Base-by-base conservation (phyloP, 2,329 filamentous ascomycete genomes). In the Cladophialophora immunda region DNA sequence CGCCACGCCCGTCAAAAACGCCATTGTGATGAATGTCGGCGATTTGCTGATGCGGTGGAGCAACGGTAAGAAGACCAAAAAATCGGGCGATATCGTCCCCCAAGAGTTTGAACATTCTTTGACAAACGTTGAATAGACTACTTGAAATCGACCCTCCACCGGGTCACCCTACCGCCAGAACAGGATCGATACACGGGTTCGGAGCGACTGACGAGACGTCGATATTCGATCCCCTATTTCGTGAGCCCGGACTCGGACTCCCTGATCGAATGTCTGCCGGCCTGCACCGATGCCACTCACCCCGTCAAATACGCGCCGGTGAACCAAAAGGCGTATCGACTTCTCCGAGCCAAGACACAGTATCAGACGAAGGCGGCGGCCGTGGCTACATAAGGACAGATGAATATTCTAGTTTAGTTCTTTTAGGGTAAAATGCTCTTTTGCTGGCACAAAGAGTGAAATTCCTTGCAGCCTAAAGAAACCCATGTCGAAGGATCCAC, bases 161-260 rank as follows among this genome's bases (percentile, higher is more conserved):
- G 84, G 2, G 85, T 87, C 2, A 80, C 78, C 0, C 70, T 83
- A 4, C 84, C 84, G 15, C 80, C 79, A 2, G 70, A 77, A 0
- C 70, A 76, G 67, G 75, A 79, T n/a, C 79, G 75, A 64, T 77
- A 74, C 55, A 32, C 30, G 30, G 30, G 30, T 9, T 32, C 30
- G 4, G 30, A 80, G 17, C 73, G 78, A 2, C 82, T 85, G 78
- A 85, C 83, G 2, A 76, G 77, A 34, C 79, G 81, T 22, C 77
- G 87, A 15, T 89, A 86, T 68, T 88, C 86, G 6, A 88, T 89
- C 60, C 85, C 86, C 0, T 89, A 87, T 72, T 89, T 89, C 64
- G 79, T 88, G 36, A 76, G 78, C 4, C 83, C 86, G 0, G 82
- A 86, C 68, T 77, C 80, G 2, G 78, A 82, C 52, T 77, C 80